Percentiles rank a stretch among this genome's conserved stretches.
These are phyloP conservation scores for Phytophthora pseudosyringae DNA, from an alignment of 352 stramenopile genomes.

Conservation along the genomic window DNA sequence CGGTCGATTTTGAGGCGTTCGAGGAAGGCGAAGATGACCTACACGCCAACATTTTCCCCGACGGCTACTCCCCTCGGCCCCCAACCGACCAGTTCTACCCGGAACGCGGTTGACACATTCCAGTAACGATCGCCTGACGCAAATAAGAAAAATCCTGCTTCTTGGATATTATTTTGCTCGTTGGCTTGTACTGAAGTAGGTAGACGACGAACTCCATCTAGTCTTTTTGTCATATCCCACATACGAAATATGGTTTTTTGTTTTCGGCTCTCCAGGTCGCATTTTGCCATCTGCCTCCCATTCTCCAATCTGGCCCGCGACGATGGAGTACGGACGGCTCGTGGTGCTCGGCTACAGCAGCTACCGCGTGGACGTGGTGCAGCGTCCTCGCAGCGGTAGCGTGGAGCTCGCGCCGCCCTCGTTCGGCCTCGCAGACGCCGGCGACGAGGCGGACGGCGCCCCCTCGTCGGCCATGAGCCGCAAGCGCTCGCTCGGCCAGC, in stretches of 20 bases:
- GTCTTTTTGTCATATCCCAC: constrained; percentile 18
- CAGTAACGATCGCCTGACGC: not conserved
- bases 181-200: constrained; percentile 6
- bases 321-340: constrained; percentile 84
- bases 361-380: constrained; percentile 72
- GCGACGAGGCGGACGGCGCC: constrained; percentile 14
- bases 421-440: constrained; percentile 44
- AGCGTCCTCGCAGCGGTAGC: constrained; percentile 29
- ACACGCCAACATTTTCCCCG: constrained; percentile 16
- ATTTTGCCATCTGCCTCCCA: constrained; percentile 15
- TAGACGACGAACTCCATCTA: not conserved
- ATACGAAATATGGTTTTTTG: no score
- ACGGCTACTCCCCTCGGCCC: constrained; percentile 13
- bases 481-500: constrained; percentile 58
- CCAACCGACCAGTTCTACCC: not conserved
- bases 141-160: constrained; percentile 11
- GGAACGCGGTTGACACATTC: constrained; percentile 2
- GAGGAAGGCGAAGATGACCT: constrained; percentile 22
- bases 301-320: constrained; percentile 6
- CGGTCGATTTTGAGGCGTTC: constrained; percentile 53
- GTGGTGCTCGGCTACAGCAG: constrained; percentile 87
- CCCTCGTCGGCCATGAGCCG: constrained; percentile 13
- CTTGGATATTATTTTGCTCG: constrained; percentile 5
- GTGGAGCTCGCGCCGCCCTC: constrained; percentile 26
- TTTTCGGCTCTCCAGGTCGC: not conserved